Conservation (phyloP, 192 early-diverging fungal genomes). For the Jimgerdemannia flammicorona region DNA sequence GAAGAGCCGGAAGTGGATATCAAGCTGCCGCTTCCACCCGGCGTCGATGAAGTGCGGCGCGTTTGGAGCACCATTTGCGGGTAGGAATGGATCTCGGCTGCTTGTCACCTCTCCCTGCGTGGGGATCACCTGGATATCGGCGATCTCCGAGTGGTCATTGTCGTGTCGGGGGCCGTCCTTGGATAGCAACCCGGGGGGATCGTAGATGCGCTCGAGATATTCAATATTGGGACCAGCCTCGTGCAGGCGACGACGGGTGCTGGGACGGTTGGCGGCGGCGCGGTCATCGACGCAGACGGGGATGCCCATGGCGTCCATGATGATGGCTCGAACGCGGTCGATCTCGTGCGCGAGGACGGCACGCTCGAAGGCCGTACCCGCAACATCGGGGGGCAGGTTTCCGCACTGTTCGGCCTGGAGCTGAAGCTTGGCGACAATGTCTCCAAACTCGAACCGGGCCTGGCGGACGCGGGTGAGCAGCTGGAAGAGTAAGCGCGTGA, state of each 20-base stretch:
- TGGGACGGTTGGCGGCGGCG: background rate
- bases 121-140: constrained; percentile 47
- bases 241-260: background rate
- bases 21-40: constrained; percentile 45
- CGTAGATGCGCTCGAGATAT: constrained; percentile 1
- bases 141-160: constrained; percentile 46
- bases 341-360: constrained; percentile 12
- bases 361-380: constrained; percentile 12
- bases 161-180: constrained; percentile 41
- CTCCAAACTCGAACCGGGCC: constrained; percentile 11
- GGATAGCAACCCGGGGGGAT: constrained; percentile 35
- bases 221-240: constrained; percentile 1
- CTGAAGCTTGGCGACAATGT: constrained; percentile 6
- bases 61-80: constrained; percentile 34
- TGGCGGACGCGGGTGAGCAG: constrained; percentile 26
- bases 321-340: constrained; percentile 4
- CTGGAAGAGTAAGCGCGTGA: constrained; percentile 31
- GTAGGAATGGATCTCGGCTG: constrained; percentile 37
- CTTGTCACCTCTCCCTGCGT: constrained; percentile 46
- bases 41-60: constrained; percentile 41
- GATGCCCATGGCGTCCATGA: constrained; percentile 14
- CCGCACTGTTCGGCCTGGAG: background rate
- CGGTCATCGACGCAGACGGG: background rate
- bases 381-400: background rate
- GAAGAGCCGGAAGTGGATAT: constrained; percentile 56